These are phyloP conservation scores for Phalaenopsis equestris DNA, from an alignment of 106 monocot genomes.

Conservation along the genomic window DNA sequence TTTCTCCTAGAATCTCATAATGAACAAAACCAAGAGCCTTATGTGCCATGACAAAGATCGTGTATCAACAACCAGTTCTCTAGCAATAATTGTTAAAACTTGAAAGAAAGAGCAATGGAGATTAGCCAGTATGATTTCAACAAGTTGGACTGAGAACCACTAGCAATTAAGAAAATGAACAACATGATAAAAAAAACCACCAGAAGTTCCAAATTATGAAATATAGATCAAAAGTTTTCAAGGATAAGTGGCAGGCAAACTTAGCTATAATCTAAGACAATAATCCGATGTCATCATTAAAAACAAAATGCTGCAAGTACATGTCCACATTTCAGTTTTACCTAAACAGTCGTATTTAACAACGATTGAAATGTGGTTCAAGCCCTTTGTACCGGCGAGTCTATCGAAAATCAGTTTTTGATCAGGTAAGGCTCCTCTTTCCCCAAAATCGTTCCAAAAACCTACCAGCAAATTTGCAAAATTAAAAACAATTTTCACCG, in stretches of 20 bases:
- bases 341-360: too few relatives aligned
- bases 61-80: too few relatives aligned
- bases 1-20: too few relatives aligned
- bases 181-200: background rate
- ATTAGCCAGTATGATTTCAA: background rate
- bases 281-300: too few relatives aligned
- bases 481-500: background rate
- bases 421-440: background rate
- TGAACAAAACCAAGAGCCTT: too few relatives aligned
- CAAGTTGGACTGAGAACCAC: background rate
- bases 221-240: background rate
- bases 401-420: background rate
- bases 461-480: background rate
- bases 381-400: too few relatives aligned
- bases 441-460: background rate
- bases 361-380: too few relatives aligned
- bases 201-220: background rate
- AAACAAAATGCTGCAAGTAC: too few relatives aligned
- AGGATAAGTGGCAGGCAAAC: background rate
- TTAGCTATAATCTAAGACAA: background rate
- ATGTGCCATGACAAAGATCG: too few relatives aligned
- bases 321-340: too few relatives aligned
- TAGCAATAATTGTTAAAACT: too few relatives aligned
- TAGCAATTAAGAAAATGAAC: background rate
- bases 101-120: too few relatives aligned